A percentile compares a stretch with the other conserved stretches of the same genome.
phyloP scores from a whole-genome alignment of 306 rosid genomes.

The Coriaria nepalensis region DNA sequence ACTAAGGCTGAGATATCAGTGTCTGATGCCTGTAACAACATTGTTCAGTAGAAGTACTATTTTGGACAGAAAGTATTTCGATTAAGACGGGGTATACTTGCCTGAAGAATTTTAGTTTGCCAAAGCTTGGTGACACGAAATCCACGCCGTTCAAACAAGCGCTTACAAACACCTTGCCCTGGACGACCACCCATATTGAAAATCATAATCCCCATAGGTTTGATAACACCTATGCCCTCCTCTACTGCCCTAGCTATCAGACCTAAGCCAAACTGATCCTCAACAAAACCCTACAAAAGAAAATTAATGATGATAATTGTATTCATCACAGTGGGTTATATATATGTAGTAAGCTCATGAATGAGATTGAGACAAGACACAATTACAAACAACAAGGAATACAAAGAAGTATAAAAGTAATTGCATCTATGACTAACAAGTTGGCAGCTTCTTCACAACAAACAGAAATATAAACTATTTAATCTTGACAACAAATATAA shows the following conservation, averaged over 20 bases:
- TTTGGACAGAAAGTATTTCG: constrained; percentile 11
- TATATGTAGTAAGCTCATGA: too few relatives aligned
- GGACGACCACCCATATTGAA: constrained; percentile 99
- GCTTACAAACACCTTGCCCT: constrained; percentile 87
- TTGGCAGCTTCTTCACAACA: too few relatives aligned
- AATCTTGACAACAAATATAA: too few relatives aligned
- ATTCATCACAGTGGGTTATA: background rate
- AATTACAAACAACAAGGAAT: too few relatives aligned
- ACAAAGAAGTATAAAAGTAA: too few relatives aligned
- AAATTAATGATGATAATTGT: background rate
- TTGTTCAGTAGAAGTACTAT: constrained; percentile 17
- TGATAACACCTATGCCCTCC: constrained; percentile 88
- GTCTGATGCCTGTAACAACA: constrained; percentile 65
- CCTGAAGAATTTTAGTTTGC: constrained; percentile 98
- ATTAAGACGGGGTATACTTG: constrained; percentile 20
- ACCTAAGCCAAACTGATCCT: constrained; percentile 97
- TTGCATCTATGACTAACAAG: too few relatives aligned
- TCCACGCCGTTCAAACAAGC: constrained; percentile 94
- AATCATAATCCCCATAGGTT: constrained; percentile 84
- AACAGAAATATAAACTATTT: too few relatives aligned
- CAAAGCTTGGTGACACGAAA: constrained; percentile 67
- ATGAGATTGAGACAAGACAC: background rate
- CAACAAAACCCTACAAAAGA: constrained; percentile 74
- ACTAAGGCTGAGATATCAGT: constrained; percentile 92
- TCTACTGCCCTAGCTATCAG: constrained; percentile 96